These are phyloP conservation scores for Orbilia blumenaviensis DNA, from an alignment of 2,329 filamentous ascomycete species.

Conservation along the genomic window DNA sequence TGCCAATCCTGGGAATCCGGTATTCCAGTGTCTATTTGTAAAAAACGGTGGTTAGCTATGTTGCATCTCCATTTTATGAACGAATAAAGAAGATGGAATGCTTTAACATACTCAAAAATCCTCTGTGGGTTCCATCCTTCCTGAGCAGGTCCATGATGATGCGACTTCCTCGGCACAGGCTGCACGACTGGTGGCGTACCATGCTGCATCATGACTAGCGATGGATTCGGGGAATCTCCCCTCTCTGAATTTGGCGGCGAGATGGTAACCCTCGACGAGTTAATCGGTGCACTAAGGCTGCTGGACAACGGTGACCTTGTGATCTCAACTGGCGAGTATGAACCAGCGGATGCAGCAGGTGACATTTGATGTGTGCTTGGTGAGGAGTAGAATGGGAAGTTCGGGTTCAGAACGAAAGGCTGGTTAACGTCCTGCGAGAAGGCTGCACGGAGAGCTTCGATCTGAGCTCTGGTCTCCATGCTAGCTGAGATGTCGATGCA, in stretches of 20 bases:
- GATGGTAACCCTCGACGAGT: constrained; percentile 58
- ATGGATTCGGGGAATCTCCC: constrained; percentile 73
- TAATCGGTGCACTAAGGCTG: constrained; percentile 59
- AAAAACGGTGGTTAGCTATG: neutral
- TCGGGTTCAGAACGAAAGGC: constrained; percentile 87
- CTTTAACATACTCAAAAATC: constrained; percentile 81
- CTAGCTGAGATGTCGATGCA: constrained; percentile 77
- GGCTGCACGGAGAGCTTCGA: constrained; percentile 85
- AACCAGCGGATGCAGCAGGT: constrained; percentile 61
- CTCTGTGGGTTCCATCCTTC: constrained; percentile 81
- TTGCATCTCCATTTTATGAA: constrained; percentile 1
- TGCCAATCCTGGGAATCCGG: constrained; percentile 72
- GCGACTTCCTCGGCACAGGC: constrained; percentile 62
- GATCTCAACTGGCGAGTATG: constrained; percentile 63
- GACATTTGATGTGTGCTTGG: constrained; percentile 70
- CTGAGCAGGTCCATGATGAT: constrained; percentile 67
- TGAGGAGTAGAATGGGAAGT: constrained; percentile 77
- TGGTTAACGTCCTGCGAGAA: constrained; percentile 87
- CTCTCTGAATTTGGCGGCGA: constrained; percentile 65
- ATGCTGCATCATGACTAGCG: constrained; percentile 75
- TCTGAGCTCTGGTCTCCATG: constrained; percentile 72
- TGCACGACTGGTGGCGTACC: constrained; percentile 69
- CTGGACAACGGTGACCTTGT: constrained; percentile 61
- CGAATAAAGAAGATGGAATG: constrained; percentile 2
- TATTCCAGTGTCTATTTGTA: constrained; percentile 83